Evolutionary conservation across 1,139 yeast genomes (phyloP).

Genomic region (Diutina siamensis): DNA sequence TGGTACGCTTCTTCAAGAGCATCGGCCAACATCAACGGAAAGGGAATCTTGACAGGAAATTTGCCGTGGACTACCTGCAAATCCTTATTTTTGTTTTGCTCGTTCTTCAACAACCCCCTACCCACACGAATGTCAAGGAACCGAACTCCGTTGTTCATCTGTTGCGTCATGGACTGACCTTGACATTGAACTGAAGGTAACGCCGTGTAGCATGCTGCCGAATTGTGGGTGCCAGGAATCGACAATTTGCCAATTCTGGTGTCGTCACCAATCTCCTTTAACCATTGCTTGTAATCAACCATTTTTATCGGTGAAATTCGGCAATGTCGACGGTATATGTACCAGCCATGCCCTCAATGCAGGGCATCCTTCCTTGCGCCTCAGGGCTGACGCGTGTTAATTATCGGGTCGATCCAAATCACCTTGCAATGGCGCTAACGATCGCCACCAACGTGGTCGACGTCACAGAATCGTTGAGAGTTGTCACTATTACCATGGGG

Average conservation of each 20-base stretch:
- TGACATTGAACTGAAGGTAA: constrained; percentile 76
- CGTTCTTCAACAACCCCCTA: constrained; percentile 32
- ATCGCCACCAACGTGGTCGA: too few species aligned
- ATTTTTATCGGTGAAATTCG: constrained; percentile 11
- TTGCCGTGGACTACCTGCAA: constrained; percentile 66
- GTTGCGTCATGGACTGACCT: constrained; percentile 46
- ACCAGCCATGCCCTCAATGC: neutral
- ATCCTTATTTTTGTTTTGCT: constrained; percentile 29
- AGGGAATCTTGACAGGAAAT: constrained; percentile 58
- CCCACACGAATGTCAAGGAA: constrained; percentile 63
- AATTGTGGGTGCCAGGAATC: constrained; percentile 73
- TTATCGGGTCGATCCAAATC: too few species aligned
- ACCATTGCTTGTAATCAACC: constrained; percentile 43
- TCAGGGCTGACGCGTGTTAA: too few species aligned
- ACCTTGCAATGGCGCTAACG: too few species aligned
- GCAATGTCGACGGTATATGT: neutral
- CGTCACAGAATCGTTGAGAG: too few species aligned
- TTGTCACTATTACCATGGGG: too few species aligned
- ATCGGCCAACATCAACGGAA: constrained; percentile 38
- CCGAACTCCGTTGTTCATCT: constrained; percentile 61
- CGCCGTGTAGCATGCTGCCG: constrained; percentile 67
- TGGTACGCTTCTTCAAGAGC: constrained; percentile 47
- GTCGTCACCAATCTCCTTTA: constrained; percentile 42
- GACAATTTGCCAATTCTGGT: constrained; percentile 42
- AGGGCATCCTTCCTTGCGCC: neutral